Percentiles rank a stretch among this genome's conserved stretches.
phyloP scores from a whole-genome alignment of 2,329 filamentous ascomycete species.

The Sporothrix pallida region DNA sequence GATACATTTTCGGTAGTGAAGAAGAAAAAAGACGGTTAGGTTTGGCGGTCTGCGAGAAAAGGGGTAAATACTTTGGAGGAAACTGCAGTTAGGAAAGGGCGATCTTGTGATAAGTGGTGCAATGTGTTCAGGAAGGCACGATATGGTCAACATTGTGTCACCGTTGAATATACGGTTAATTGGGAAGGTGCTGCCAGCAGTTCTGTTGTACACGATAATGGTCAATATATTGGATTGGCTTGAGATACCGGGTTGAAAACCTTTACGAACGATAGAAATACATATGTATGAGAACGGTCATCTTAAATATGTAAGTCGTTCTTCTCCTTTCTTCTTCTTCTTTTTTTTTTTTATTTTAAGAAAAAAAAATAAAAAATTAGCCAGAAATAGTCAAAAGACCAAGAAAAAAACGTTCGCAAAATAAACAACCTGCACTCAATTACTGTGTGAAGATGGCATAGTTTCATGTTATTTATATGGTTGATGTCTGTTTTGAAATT shows the following conservation, averaged over 20 bases:
- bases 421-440: not conserved
- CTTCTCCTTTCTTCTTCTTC: no score
- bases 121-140: not conserved
- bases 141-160: not conserved
- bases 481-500: not conserved
- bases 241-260: no score
- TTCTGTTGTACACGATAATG: no score
- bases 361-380: not conserved
- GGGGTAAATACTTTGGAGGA: not conserved
- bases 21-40: not conserved
- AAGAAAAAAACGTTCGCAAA: not conserved
- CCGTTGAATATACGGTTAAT: no score
- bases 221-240: no score
- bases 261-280: not conserved
- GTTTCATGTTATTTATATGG: no score
- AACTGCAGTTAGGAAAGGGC: no score
- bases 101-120: no score
- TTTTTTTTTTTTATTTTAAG: no score
- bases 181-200: not conserved
- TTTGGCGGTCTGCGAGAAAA: not conserved
- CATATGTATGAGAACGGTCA: not conserved
- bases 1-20: not conserved
- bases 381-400: not conserved
- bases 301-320: no score
- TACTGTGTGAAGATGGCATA: no score